Evolutionary conservation across 2,329 filamentous ascomycete genomes (phyloP).

Genomic region (Zarea fungicola): DNA sequence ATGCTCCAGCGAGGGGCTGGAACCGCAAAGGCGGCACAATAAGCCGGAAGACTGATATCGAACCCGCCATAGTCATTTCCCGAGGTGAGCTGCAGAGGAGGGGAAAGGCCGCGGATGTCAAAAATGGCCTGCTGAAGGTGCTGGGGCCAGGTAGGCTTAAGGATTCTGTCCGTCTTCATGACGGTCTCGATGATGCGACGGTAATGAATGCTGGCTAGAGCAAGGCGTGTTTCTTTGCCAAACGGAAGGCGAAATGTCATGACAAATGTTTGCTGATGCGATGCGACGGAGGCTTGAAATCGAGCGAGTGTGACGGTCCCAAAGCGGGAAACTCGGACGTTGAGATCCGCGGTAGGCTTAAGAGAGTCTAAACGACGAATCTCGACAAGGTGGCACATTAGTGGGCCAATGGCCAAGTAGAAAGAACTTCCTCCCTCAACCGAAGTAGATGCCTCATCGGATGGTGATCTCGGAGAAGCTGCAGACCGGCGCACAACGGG

Average conservation of each 20-base stretch:
- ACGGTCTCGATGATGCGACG: slow-evolving; percentile 49
- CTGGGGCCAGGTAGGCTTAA: slow-evolving; percentile 55
- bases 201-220: slow-evolving; percentile 51
- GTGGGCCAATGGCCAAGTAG: slow-evolving; percentile 49
- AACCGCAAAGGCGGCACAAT: slow-evolving; percentile 48
- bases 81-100: slow-evolving; percentile 48
- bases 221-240: slow-evolving; percentile 38
- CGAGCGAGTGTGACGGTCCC: slow-evolving; percentile 48
- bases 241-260: slow-evolving; percentile 47
- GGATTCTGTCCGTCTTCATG: slow-evolving; percentile 48
- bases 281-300: slow-evolving; percentile 45
- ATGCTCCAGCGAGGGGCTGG: slow-evolving; percentile 47
- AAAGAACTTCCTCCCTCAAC: slow-evolving; percentile 46
- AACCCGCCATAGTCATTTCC: slow-evolving; percentile 52
- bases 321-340: slow-evolving; percentile 43
- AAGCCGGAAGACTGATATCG: slow-evolving; percentile 49
- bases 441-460: slow-evolving; percentile 40
- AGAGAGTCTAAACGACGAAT: slow-evolving; percentile 41
- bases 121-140: slow-evolving; percentile 50
- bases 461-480: slow-evolving; percentile 33
- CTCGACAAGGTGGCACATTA: slow-evolving; percentile 48
- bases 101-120: slow-evolving; percentile 45
- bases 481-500: slow-evolving; percentile 47
- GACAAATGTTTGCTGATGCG: slow-evolving; percentile 51
- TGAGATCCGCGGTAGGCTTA: slow-evolving; percentile 40